Evolutionary conservation across 768 basidiomycete species (phyloP).

Genomic region (Holtermanniella nyarrowii): DNA sequence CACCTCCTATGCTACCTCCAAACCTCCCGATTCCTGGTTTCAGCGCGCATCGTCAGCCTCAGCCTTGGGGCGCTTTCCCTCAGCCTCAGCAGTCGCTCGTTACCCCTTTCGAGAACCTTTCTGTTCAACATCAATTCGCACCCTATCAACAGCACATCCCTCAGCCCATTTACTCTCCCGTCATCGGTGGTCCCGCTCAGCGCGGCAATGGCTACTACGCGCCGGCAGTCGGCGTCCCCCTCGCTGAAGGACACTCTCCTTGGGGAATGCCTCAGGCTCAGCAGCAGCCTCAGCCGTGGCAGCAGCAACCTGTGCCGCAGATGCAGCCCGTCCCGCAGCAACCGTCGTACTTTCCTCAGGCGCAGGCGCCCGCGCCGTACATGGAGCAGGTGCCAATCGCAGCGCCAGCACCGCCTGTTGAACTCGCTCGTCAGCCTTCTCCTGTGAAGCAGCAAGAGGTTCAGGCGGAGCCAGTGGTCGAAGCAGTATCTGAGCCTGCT

Average conservation of each 20-base stretch:
- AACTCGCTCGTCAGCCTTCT: neutral
- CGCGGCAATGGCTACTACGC: constrained; percentile 16
- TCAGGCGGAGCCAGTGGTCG: neutral
- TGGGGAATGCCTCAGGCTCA: constrained; percentile 25
- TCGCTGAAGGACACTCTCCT: constrained; percentile 13
- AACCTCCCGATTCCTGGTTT: constrained; percentile 37
- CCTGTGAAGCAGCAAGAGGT: constrained; percentile 7
- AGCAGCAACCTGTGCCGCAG: constrained; percentile 9
- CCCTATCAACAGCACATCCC: neutral
- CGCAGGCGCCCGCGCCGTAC: constrained; percentile 3
- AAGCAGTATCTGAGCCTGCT: constrained; percentile 17
- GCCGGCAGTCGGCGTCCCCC: constrained; percentile 23
- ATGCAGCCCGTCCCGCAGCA: constrained; percentile 4
- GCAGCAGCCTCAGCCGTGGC: constrained; percentile 21
- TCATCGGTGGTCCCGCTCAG: constrained; percentile 12
- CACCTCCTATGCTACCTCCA: constrained; percentile 37
- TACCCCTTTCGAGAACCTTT: neutral
- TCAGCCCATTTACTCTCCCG: constrained; percentile 12
- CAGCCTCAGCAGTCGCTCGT: neutral
- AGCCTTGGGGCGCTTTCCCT: neutral
- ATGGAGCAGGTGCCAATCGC: constrained; percentile 4
- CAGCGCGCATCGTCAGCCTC: constrained; percentile 7
- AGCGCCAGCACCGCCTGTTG: constrained; percentile 1
- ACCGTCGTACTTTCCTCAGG: constrained; percentile 1
- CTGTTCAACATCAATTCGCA: neutral